Percentiles rank a stretch among this genome's conserved stretches.
Conservation (phyloP, 805 yeast species). For the Yueomyces sinensis region DNA sequence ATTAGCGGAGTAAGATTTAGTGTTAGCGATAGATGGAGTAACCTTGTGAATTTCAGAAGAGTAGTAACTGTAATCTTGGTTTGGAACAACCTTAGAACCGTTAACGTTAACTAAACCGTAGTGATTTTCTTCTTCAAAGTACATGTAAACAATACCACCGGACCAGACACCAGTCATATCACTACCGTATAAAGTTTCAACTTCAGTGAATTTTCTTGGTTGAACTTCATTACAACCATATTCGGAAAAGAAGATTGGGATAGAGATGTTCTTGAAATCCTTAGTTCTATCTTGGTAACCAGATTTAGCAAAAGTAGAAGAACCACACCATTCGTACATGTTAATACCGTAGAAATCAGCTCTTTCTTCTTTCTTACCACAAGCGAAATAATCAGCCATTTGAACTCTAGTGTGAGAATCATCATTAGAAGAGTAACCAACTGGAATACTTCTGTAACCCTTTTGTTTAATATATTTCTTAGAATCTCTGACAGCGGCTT, state of each 20-base stretch:
- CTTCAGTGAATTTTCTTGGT: conserved; percentile 67
- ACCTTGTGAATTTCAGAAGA: conserved; percentile 42
- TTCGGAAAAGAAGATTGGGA: conserved; percentile 72
- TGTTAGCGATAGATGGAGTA: conserved; percentile 37
- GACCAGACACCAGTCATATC: conserved; percentile 80
- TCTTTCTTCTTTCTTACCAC: conserved; percentile 50
- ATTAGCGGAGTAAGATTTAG: conserved; percentile 26
- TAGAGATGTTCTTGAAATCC: conserved; percentile 49
- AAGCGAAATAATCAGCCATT: conserved; percentile 63
- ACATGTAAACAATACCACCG: conserved; percentile 84
- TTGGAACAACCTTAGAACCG: conserved; percentile 36
- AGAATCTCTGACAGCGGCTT: conserved; percentile 72
- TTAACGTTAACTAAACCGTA: conserved; percentile 57
- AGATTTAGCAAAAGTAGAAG: conserved; percentile 40
- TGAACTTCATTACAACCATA: conserved; percentile 62
- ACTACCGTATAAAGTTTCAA: conserved; percentile 45
- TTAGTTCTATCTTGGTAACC: conserved; percentile 57
- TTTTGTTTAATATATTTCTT: conserved; percentile 49
- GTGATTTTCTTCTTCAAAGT: conserved; percentile 61
- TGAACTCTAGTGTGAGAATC: conserved; percentile 51
- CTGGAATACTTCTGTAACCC: conserved; percentile 58
- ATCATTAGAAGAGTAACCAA: conserved; percentile 76
- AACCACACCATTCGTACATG: conserved; percentile 86
- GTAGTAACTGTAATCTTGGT: conserved; percentile 51
- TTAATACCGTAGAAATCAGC: conserved; percentile 82